Percentiles rank a stretch among this genome's conserved stretches.
These are phyloP conservation scores for Naganishia vaughanmartiniae DNA, from an alignment of 768 basidiomycete genomes.

Conservation along the genomic window DNA sequence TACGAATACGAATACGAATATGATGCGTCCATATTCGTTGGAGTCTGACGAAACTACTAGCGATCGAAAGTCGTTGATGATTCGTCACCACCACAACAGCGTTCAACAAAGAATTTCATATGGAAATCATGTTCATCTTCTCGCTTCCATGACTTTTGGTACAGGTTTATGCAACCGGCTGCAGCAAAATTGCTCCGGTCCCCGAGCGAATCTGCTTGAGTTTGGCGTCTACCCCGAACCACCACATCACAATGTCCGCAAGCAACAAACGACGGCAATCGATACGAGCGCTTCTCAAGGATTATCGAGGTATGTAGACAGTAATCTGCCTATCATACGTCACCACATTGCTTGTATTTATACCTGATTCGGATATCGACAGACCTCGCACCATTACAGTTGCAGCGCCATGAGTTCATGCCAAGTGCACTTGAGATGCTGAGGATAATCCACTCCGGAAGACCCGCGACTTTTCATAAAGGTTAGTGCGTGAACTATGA, in stretches of 20 bases:
- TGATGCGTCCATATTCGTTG: too few relatives aligned
- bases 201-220: too few relatives aligned
- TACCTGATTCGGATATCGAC: too few relatives aligned
- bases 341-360: too few relatives aligned
- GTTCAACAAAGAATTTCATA: too few relatives aligned
- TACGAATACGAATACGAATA: too few relatives aligned
- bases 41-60: too few relatives aligned
- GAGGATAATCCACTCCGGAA: neutral
- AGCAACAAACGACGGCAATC: neutral
- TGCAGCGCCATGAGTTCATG: neutral
- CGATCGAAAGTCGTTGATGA: neutral
- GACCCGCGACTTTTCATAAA: neutral
- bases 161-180: neutral
- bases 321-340: neutral
- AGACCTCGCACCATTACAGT: constrained; percentile 10
- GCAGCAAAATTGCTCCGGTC: too few relatives aligned
- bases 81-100: too few relatives aligned
- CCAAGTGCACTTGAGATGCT: constrained; percentile 14
- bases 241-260: neutral
- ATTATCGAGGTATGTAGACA: constrained; percentile 9
- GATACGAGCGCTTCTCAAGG: neutral
- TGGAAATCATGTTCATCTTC: too few relatives aligned
- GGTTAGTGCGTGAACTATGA: too few relatives aligned
- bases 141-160: neutral
- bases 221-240: too few relatives aligned